phyloP scores from a whole-genome alignment of 768 basidiomycete genomes.

The Naematelia aurantialba region DNA sequence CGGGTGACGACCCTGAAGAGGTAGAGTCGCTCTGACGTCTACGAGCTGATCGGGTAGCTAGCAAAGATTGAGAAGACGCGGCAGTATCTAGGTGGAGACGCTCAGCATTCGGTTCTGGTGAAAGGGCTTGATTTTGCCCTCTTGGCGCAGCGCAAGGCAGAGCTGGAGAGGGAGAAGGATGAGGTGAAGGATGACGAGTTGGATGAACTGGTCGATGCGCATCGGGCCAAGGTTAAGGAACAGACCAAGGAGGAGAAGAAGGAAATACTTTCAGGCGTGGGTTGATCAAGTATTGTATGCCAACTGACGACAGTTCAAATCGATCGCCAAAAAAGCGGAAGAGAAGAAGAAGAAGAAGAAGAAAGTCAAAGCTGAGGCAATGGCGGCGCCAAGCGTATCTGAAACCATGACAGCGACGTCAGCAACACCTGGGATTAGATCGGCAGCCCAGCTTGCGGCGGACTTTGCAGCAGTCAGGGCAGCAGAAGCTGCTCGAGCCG shows the following conservation, averaged over 20 bases:
- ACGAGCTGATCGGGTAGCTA: background rate
- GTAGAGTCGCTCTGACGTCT: conserved; percentile 53
- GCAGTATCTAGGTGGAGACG: conserved; percentile 76
- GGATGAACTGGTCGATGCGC: conserved; percentile 40
- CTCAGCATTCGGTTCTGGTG: conserved; percentile 77
- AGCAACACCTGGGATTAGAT: background rate
- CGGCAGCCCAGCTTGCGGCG: background rate
- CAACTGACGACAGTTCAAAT: conserved; percentile 41
- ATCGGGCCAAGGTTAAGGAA: background rate
- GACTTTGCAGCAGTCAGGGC: background rate
- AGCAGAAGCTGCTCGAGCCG: background rate
- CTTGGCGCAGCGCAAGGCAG: conserved; percentile 76
- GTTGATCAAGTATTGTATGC: background rate
- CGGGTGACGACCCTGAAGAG: conserved; percentile 59
- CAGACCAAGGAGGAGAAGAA: conserved; percentile 8
- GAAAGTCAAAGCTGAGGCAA: conserved; percentile 27
- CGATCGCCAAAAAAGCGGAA: conserved; percentile 40
- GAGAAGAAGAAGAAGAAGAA: conserved; percentile 44
- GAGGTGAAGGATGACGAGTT: conserved; percentile 77
- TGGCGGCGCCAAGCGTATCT: background rate
- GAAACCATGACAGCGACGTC: background rate
- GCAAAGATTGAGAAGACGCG: conserved; percentile 65
- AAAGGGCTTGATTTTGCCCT: conserved; percentile 80
- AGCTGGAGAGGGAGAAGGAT: conserved; percentile 59
- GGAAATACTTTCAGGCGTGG: conserved; percentile 35